Conservation (phyloP, 2,329 filamentous ascomycete species). For the Calonectria crousiana region DNA sequence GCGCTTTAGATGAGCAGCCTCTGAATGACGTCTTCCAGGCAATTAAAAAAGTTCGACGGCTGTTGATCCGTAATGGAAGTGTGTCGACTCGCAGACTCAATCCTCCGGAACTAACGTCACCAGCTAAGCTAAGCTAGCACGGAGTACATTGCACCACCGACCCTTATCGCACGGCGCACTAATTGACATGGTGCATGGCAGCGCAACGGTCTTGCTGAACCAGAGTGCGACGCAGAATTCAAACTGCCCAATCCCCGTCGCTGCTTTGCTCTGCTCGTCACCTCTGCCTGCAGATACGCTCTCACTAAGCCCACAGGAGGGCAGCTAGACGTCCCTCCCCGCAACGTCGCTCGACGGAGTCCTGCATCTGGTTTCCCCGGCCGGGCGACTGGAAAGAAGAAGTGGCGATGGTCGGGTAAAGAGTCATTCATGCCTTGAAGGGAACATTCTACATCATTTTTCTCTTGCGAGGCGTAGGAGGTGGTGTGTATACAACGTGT, state of each 20-base stretch:
- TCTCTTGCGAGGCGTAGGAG: not conserved
- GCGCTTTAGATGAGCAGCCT: not conserved
- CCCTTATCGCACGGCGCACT: conserved; percentile 12
- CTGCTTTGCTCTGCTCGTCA: not conserved
- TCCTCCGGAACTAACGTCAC: conserved; percentile 1
- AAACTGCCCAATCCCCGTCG: conserved; percentile 5
- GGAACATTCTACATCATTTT: not conserved
- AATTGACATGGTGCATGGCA: conserved; percentile 15
- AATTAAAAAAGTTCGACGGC: conserved; percentile 1
- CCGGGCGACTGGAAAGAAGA: not conserved
- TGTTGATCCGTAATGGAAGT: not conserved
- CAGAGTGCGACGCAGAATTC: not conserved
- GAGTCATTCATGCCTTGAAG: not conserved
- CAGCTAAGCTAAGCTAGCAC: conserved; percentile 8
- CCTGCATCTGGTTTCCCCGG: conserved; percentile 2
- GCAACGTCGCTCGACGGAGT: not conserved
- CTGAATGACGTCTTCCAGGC: not conserved
- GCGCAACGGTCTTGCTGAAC: conserved; percentile 17
- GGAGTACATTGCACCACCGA: not conserved
- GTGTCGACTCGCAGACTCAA: not conserved
- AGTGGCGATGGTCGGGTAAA: not conserved
- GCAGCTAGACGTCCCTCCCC: not conserved
- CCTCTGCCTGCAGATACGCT: conserved; percentile 4
- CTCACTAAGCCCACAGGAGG: conserved; percentile 5
- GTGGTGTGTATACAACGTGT: not conserved